Evolutionary conservation across 2,329 filamentous ascomycete species (phyloP), one percentile per base, ranked within the genome.

Genomic region (Achaetomium macrosporum): DNA sequence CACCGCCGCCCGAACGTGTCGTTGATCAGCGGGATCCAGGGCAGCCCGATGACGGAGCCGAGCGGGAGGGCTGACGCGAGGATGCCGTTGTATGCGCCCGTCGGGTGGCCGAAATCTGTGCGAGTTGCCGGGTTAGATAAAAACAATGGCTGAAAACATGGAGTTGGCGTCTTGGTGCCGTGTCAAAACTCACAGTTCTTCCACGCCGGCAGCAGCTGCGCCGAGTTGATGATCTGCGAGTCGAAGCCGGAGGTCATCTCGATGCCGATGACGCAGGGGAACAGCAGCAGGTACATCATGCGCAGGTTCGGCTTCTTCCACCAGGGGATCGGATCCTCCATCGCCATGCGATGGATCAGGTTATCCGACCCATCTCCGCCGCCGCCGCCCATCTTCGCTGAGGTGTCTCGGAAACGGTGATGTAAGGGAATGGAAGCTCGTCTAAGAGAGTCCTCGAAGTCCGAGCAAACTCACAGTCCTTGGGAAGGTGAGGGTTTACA

Each of bases 241-340:
- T 71, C 79, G 59, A 82, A 83, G 0, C 79, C 79, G 4, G 77
- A 80, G 0, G 79, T 82, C 61, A 80, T 79, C 66, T 83, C 79
- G 43, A 83, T 79, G 37, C 79, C 79, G 64, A 82, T 77, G 62
- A 76, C 76, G 36, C 76, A 78, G 12, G 78, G 77, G 47, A 83
- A 77, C 44, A 83, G 68, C 55, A 78, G 61, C 15, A 82, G 67
- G 62, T 83, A 83, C 50, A 83, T 67, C 13, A 59, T 59, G 33
- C 79, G 71, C 42, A 83, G 69, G 55, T 82, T 81, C 3, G 68
- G 73, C 61, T 83, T 83, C 59, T 73, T 73, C 68, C 76, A 81
- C 79, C 78, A 82, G 44, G 71, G 69, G 41, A 70, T 57, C 43
- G 62, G 67, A 60, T 71, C 69, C 31, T 69, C 67, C 63, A 70